phyloP scores from a whole-genome alignment of 2,329 filamentous ascomycete genomes.

The Chaetomiaceae sp. region DNA sequence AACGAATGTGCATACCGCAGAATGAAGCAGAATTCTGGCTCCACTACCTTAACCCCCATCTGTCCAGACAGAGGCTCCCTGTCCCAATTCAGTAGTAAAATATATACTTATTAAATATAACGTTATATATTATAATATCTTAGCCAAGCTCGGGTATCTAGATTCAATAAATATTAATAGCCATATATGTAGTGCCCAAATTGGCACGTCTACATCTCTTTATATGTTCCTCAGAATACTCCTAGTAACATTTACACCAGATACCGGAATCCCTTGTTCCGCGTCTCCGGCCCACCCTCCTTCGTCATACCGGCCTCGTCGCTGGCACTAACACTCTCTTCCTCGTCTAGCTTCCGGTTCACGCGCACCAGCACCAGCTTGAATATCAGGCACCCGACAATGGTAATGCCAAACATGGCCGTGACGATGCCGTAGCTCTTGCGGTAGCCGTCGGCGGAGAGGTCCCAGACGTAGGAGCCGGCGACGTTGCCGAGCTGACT shows the following conservation, averaged over 20 bases:
- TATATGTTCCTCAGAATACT: no score
- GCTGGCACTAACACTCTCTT: slow-evolving; percentile 25
- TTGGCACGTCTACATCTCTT: no score
- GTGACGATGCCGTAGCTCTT: slow-evolving; percentile 62
- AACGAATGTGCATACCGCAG: no score
- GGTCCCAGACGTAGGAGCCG: slow-evolving; percentile 59
- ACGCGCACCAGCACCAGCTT: slow-evolving; percentile 42
- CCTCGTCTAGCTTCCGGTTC: slow-evolving; percentile 44
- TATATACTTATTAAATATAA: no score
- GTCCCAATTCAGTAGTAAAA: no score
- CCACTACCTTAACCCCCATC: no score
- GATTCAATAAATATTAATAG: no score
- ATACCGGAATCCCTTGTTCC: slow-evolving; percentile 21
- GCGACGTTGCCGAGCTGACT: slow-evolving; percentile 56
- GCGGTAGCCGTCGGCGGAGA: slow-evolving; percentile 56
- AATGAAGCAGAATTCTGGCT: no score
- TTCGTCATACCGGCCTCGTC: slow-evolving; percentile 29
- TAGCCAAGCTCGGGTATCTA: no score
- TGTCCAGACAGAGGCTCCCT: no score
- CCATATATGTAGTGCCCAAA: no score
- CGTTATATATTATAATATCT: no score
- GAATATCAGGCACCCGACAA: slow-evolving; percentile 48
- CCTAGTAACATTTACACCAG: slow-evolving; percentile 25
- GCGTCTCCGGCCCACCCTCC: slow-evolving; percentile 32
- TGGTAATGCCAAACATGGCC: slow-evolving; percentile 59